phyloP scores from a whole-genome alignment of 75 land plant species.

The Picea glauca region DNA sequence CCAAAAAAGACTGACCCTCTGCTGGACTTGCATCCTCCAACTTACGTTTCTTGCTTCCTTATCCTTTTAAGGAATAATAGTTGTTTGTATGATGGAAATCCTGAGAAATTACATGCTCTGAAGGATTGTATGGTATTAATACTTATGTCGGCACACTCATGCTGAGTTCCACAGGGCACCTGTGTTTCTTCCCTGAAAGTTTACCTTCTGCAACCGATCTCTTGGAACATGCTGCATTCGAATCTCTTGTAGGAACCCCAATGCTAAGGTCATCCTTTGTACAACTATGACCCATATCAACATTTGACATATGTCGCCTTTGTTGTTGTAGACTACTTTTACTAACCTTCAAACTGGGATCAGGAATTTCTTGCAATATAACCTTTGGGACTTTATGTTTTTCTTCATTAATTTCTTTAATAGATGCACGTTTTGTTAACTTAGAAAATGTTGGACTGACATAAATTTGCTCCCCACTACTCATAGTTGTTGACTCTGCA shows the following conservation, averaged over 20 bases:
- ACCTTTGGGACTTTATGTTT: background rate
- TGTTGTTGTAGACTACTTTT: background rate
- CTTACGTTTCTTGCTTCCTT: no score
- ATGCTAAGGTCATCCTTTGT: background rate
- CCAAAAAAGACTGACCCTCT: no score
- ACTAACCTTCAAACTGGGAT: background rate
- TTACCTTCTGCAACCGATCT: background rate
- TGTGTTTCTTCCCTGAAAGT: background rate
- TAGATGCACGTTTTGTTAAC: background rate
- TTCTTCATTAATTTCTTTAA: background rate
- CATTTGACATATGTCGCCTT: background rate
- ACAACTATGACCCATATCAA: background rate
- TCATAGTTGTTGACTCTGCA: background rate
- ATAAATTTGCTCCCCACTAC: background rate
- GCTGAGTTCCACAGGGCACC: background rate
- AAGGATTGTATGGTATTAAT: background rate
- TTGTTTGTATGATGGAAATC: background rate
- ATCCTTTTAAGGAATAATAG: no score
- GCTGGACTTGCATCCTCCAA: no score
- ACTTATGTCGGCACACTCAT: background rate
- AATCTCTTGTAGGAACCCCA: background rate
- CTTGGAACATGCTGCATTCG: background rate
- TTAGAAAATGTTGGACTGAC: background rate
- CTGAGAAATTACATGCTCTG: background rate
- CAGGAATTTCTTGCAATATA: background rate